Conservation (phyloP, 2,329 filamentous ascomycete genomes). For the Aspergillus sclerotialis region DNA sequence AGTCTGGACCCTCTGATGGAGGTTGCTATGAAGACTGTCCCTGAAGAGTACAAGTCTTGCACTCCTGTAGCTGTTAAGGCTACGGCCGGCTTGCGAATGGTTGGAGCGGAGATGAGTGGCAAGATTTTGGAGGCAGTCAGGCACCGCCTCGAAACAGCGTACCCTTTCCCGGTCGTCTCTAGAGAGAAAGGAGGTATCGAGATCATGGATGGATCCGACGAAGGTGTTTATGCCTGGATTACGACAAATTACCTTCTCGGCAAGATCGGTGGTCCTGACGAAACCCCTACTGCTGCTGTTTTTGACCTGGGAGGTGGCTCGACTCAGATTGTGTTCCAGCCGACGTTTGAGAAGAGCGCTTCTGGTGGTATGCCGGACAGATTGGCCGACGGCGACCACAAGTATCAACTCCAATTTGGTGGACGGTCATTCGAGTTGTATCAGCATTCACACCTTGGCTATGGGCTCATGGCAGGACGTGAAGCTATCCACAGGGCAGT, state of each 20-base stretch:
- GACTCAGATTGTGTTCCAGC: conserved; percentile 97
- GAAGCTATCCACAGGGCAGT: conserved; percentile 74
- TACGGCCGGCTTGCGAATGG: conserved; percentile 83
- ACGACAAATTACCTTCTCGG: conserved; percentile 97
- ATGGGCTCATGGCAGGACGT: conserved; percentile 91
- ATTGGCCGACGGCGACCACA: conserved; percentile 86
- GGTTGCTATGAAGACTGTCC: conserved; percentile 75
- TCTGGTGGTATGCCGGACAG: conserved; percentile 77
- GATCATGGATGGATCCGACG: conserved; percentile 96
- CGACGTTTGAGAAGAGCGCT: conserved; percentile 70
- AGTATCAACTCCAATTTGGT: conserved; percentile 85
- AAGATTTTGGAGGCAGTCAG: conserved; percentile 83
- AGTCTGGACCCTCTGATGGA: conserved; percentile 84
- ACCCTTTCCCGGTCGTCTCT: conserved; percentile 90
- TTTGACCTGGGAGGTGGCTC: conserved; percentile 96
- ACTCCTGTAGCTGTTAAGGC: conserved; percentile 96
- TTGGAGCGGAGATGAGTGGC: conserved; percentile 72
- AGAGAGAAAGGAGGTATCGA: conserved; percentile 78
- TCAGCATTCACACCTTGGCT: conserved; percentile 96
- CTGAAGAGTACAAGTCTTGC: conserved; percentile 83
- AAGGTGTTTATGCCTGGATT: conserved; percentile 98
- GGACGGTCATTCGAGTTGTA: conserved; percentile 88
- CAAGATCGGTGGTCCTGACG: conserved; percentile 90
- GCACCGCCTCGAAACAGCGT: conserved; percentile 73
- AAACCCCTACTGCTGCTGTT: conserved; percentile 83